phyloP scores from a whole-genome alignment of 2,329 filamentous ascomycete genomes.

The Chalaropsis ovoidea region DNA sequence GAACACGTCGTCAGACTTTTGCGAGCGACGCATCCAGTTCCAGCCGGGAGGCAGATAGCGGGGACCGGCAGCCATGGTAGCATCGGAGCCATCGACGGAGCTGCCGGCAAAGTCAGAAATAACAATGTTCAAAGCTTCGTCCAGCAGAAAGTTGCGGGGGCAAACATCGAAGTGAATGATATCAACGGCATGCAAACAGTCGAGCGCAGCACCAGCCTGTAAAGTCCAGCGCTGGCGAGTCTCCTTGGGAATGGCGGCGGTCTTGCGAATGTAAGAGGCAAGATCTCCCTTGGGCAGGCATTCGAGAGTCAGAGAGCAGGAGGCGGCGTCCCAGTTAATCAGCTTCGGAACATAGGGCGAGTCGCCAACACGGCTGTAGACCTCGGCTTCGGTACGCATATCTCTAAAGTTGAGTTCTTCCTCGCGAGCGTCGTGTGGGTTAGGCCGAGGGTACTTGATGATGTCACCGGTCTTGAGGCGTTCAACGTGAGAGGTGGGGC shows the following conservation, averaged over 20 bases:
- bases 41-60: slow-evolving; percentile 29
- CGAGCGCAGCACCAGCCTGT: slow-evolving; percentile 32
- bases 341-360: slow-evolving; percentile 28
- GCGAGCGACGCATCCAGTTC: slow-evolving; percentile 29
- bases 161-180: slow-evolving; percentile 36
- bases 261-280: slow-evolving; percentile 27
- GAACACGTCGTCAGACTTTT: slow-evolving; percentile 31
- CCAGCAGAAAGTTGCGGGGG: slow-evolving; percentile 35
- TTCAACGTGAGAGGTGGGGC: slow-evolving; percentile 28
- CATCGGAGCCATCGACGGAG: slow-evolving; percentile 27
- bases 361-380: slow-evolving; percentile 28
- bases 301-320: slow-evolving; percentile 29
- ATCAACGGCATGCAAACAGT: slow-evolving; percentile 32
- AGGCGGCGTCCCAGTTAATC: slow-evolving; percentile 28
- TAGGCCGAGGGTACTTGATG: slow-evolving; percentile 28
- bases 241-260: slow-evolving; percentile 24
- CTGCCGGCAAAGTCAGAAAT: slow-evolving; percentile 35
- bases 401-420: slow-evolving; percentile 25
- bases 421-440: slow-evolving; percentile 28
- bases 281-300: slow-evolving; percentile 29
- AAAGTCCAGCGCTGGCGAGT: slow-evolving; percentile 30
- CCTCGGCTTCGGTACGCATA: slow-evolving; percentile 28
- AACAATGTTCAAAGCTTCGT: slow-evolving; percentile 31
- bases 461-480: slow-evolving; percentile 28
- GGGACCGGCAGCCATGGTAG: slow-evolving; percentile 27